Conservation (phyloP, 768 basidiomycete species). For the Psilocybe sp. region DNA sequence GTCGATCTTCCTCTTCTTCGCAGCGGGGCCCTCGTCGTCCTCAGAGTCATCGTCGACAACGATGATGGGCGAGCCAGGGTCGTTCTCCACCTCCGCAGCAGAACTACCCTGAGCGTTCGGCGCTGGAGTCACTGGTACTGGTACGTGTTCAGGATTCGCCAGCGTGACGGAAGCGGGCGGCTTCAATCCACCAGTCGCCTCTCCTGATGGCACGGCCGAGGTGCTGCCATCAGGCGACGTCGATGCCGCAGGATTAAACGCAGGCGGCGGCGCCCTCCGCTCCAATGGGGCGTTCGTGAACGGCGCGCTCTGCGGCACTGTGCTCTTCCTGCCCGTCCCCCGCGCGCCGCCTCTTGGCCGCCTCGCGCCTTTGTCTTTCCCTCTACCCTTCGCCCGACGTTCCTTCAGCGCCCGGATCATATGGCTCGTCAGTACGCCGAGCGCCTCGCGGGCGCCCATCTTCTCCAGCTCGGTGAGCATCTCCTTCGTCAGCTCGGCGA, state of each 20-base stretch:
- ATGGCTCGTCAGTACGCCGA: slow-evolving; percentile 78
- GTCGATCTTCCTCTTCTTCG: slow-evolving; percentile 56
- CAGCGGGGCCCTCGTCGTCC: slow-evolving; percentile 49
- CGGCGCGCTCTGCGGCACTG: slow-evolving; percentile 24
- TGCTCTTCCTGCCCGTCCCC: slow-evolving; percentile 26
- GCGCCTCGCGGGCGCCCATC: slow-evolving; percentile 78
- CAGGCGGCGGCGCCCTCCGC: slow-evolving; percentile 13
- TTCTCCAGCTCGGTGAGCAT: slow-evolving; percentile 74
- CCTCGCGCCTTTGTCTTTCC: slow-evolving; percentile 35
- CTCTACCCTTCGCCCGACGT: slow-evolving; percentile 45
- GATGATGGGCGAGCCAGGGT: slow-evolving; percentile 52
- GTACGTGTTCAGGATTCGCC: slow-evolving; percentile 2
- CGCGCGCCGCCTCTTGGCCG: slow-evolving; percentile 29
- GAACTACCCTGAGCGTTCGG: slow-evolving; percentile 22
- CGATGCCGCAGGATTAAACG: slow-evolving; percentile 5
- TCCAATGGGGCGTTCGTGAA: slow-evolving; percentile 47
- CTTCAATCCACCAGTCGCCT: slow-evolving; percentile 4
- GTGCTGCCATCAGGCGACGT: slow-evolving; percentile 1
- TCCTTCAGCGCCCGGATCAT: slow-evolving; percentile 87
- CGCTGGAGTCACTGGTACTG: slow-evolving; percentile 1
- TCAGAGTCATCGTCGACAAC: slow-evolving; percentile 65
- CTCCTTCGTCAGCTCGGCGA: slow-evolving; percentile 70
- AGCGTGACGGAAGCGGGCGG: slow-evolving; percentile 4
- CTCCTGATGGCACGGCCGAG: not conserved
- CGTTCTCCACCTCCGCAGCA: slow-evolving; percentile 31